Evolutionary conservation across 129 eudicot genomes (phyloP).

Genomic region (Flaveria brownii): DNA sequence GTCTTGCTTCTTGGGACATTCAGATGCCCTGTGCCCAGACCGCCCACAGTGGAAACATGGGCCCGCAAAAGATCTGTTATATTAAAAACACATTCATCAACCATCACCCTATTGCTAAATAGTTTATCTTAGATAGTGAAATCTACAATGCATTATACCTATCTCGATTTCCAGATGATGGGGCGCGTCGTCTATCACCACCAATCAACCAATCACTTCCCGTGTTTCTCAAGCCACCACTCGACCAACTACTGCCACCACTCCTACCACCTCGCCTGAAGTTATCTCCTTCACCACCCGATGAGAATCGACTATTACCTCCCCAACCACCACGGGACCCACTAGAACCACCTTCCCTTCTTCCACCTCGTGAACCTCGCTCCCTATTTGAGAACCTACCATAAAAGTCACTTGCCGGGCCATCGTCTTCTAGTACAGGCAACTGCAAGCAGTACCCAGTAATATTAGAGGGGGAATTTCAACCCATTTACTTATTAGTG

Average conservation of each 20-base stretch:
- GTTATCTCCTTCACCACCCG: constrained; percentile 50
- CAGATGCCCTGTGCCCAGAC: constrained; percentile 80
- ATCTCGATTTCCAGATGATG: constrained; percentile 56
- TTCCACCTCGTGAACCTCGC: constrained; percentile 51
- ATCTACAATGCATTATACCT: constrained; percentile 20
- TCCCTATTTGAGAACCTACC: constrained; percentile 76
- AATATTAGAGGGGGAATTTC: background rate
- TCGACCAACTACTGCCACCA: constrained; percentile 56
- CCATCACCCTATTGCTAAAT: background rate
- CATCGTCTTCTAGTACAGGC: constrained; percentile 86
- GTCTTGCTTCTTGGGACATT: constrained; percentile 66
- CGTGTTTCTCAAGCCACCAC: constrained; percentile 45
- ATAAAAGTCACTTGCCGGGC: constrained; percentile 68
- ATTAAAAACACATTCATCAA: background rate
- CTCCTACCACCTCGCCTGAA: constrained; percentile 58
- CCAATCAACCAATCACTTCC: constrained; percentile 79
- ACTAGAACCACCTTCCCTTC: constrained; percentile 61
- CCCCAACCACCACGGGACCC: constrained; percentile 50
- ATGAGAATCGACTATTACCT: constrained; percentile 42
- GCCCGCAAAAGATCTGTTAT: constrained; percentile 67
- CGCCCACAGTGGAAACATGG: constrained; percentile 87
- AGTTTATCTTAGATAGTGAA: background rate
- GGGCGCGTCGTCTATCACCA: constrained; percentile 51
- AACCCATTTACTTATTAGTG: background rate
- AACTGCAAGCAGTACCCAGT: constrained; percentile 46